Base-by-base conservation (phyloP, 2,329 filamentous ascomycete species). In the Diaporthe vaccinii region DNA sequence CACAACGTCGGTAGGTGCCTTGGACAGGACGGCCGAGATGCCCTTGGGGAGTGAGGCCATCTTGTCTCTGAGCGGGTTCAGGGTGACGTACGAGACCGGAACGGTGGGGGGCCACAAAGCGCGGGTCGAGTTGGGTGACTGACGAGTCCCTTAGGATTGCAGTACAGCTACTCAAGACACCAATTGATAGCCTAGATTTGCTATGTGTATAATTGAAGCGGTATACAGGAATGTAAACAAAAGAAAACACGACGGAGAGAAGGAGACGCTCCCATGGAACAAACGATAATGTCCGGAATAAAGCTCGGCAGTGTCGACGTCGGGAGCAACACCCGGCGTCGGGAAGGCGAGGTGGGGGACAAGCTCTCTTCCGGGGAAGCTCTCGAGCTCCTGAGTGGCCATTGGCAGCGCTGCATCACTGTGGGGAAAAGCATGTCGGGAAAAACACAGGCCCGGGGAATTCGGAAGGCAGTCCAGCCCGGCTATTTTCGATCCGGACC, bases 1-100 rank as follows among this genome's bases (percentile, higher is more conserved):
- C 80, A 98, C 95, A 57, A 95, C 90, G 85, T 98, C 96, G 78
- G 92, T 90, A 55, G 95, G 93, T 34, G 92, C 86, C 84, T 97
- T 98, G 80, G 92, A 86, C 76, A 98, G 91, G 79, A 98, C 91
- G 81, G 93, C 90, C 79, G 92, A 91, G 77, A 96, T 87, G 81
- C 95, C 95, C 81, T 90, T 91, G 36, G 89, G 89, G 68, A 91
- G 84, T 12, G 71, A 7, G 22, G 71, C 83, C 87, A 89, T 90
- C 9, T 74, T 83, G 78, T 22, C 2, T 34, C 17, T 49, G 15
- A 44, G 51, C 71, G 71, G 36, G 8, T 15, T 39, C 55, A 12
- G 15, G 25, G 57, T 67, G 31, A 49, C 36, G 39, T 73, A 28
- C 46, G 58, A 65, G 58, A 34, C 51, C 58, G 46, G 49, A 39